Conservation (phyloP, 1,284 basidiomycete species). For the Ustilago trichophora region DNA sequence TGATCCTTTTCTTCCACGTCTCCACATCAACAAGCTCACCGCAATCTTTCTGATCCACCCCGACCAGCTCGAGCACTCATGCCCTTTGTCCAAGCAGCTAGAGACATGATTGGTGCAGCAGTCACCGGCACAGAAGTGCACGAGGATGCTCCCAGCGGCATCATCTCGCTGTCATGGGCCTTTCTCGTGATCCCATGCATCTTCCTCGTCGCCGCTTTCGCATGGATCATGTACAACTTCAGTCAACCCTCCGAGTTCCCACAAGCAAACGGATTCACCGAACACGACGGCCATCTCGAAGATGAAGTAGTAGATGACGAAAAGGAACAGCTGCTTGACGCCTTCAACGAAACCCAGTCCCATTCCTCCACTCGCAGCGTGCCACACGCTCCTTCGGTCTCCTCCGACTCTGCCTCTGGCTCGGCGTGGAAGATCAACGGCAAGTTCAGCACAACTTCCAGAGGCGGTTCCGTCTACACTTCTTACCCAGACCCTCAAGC, state of each 20-base stretch:
- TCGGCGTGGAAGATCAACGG: constrained; percentile 34
- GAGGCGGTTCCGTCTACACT: constrained; percentile 32
- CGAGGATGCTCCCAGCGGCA: constrained; percentile 19
- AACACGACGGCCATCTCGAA: constrained; percentile 26
- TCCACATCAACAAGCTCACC: constrained; percentile 1
- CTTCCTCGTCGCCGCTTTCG: constrained; percentile 31
- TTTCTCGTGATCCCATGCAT: constrained; percentile 39
- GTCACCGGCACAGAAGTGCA: constrained; percentile 3
- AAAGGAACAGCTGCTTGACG: constrained; percentile 35
- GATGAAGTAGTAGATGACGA: constrained; percentile 30
- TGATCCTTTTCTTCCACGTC: neutral
- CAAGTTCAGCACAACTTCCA: constrained; percentile 40
- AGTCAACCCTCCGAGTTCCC: constrained; percentile 31
- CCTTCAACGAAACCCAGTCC: constrained; percentile 29
- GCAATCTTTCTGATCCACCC: neutral
- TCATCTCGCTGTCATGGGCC: constrained; percentile 41
- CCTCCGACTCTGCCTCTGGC: constrained; percentile 12
- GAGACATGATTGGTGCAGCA: constrained; percentile 3
- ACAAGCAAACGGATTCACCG: constrained; percentile 14
- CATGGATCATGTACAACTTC: constrained; percentile 35
- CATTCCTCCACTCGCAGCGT: constrained; percentile 9
- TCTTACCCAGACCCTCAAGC: constrained; percentile 28
- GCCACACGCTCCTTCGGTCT: constrained; percentile 7
- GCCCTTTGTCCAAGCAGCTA: constrained; percentile 7
- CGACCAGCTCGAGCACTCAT: constrained; percentile 5